A percentile compares a stretch with the other conserved stretches of the same genome.
Conservation (phyloP, 371 early-diverging fungal species). For the Rhizopus stolonifer region DNA sequence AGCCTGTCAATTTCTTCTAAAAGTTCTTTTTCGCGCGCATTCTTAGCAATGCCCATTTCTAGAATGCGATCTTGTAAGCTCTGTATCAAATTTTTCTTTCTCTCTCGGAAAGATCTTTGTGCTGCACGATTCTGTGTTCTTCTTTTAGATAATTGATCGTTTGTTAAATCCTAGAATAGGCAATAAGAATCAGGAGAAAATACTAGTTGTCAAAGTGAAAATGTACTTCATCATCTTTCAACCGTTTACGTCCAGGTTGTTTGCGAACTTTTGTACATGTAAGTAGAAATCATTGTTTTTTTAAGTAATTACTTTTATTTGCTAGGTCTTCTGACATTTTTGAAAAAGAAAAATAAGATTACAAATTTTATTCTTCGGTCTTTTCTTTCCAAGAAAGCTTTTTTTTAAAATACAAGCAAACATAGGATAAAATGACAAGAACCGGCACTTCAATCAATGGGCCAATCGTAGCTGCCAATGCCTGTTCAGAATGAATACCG, state of each 20-base stretch:
- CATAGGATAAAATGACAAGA: slow-evolving; percentile 27
- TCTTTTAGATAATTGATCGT: background rate
- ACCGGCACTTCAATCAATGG: slow-evolving; percentile 79
- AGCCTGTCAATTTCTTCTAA: background rate
- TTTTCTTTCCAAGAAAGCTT: slow-evolving; percentile 25
- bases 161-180: background rate
- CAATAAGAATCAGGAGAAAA: background rate
- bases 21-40: background rate
- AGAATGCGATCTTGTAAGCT: background rate
- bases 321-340: too few species aligned
- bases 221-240: background rate
- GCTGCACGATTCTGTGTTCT: background rate
- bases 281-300: too few species aligned
- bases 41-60: background rate
- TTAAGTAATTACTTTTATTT: too few species aligned
- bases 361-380: too few species aligned
- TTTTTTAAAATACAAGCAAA: slow-evolving; percentile 27
- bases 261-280: too few species aligned
- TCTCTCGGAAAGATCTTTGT: background rate
- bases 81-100: background rate
- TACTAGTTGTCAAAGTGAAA: background rate
- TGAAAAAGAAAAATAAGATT: too few species aligned
- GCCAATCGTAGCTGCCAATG: slow-evolving; percentile 72
- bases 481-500: slow-evolving; percentile 66
- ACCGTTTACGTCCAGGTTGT: too few species aligned